Evolutionary conservation across 1,139 yeast genomes (phyloP).

Genomic region (Debaryomycetaceae sp.): DNA sequence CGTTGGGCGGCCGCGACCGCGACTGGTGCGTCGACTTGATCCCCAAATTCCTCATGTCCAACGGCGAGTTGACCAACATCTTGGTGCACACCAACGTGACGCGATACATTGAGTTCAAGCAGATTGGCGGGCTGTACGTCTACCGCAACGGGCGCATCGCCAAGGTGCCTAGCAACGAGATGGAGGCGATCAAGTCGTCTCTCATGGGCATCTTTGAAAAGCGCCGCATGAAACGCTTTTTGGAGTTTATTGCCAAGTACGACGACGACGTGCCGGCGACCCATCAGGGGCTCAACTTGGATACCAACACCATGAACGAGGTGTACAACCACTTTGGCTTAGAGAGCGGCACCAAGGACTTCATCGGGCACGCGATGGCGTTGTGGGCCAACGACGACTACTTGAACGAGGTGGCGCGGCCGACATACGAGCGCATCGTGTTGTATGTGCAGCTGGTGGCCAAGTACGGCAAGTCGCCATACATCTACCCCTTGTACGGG

Average conservation of each 20-base stretch:
- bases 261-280: constrained; percentile 75
- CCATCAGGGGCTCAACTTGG: constrained; percentile 83
- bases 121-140: constrained; percentile 90
- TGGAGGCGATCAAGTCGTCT: constrained; percentile 87
- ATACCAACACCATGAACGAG: constrained; percentile 87
- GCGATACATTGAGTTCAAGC: constrained; percentile 92
- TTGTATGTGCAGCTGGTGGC: constrained; percentile 89
- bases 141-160: constrained; percentile 88
- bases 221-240: constrained; percentile 87
- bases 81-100: constrained; percentile 94
- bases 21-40: constrained; percentile 98
- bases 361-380: constrained; percentile 99
- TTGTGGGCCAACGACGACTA: constrained; percentile 92
- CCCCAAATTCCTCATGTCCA: constrained; percentile 96
- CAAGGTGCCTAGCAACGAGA: constrained; percentile 89
- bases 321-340: constrained; percentile 85
- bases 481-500: constrained; percentile 93
- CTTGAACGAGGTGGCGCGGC: constrained; percentile 84
- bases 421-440: constrained; percentile 80
- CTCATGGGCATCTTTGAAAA: constrained; percentile 96
- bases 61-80: constrained; percentile 94
- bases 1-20: constrained; percentile 79
- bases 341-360: constrained; percentile 91
- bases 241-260: constrained; percentile 82
- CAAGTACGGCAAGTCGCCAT: constrained; percentile 94